These are phyloP conservation scores for Hordeum vulgare DNA, from an alignment of 176 grass and related monocot species.

Conservation along the genomic window MorexV3_pseudomolecules_assembly NC_058520.1:545719878-545720377, in stretches of 20 bases:
- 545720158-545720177: not conserved
- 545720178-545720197: not conserved
- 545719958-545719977: conserved; percentile 55
- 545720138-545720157: conserved; percentile 8
- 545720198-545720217: not conserved
- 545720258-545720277: conserved; percentile 16
- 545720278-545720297: conserved; percentile 22
- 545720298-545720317: conserved; percentile 4
- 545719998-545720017: conserved; percentile 33
- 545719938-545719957: conserved; percentile 58
- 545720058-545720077: not conserved
- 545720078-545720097: conserved; percentile 28
- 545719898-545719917: conserved; percentile 66
- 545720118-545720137: conserved; percentile 5
- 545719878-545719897: conserved; percentile 68
- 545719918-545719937: conserved; percentile 51
- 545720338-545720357: conserved; percentile 3
- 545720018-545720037: conserved; percentile 33
- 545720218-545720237: not conserved
- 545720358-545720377: conserved; percentile 25
- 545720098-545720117: not conserved
- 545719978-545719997: conserved; percentile 42
- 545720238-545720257: not conserved
- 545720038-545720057: conserved; percentile 17
- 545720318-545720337: conserved; percentile 24